Percentiles rank a stretch among this genome's conserved stretches.
Conservation (phyloP, 1,284 basidiomycete species). For the Ceratobasidium sp. region DNA sequence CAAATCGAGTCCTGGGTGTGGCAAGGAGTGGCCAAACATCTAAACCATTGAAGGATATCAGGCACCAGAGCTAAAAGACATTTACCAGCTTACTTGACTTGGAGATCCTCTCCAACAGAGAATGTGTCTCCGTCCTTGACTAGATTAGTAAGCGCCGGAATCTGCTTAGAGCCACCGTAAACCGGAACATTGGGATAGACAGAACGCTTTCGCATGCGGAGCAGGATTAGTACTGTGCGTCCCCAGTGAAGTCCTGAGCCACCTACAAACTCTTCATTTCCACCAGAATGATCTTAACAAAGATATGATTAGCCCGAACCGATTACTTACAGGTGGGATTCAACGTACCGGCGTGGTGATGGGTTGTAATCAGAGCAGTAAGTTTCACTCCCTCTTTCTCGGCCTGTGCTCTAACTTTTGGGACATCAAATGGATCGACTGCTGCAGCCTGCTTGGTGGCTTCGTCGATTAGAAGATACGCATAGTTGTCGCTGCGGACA, state of each 20-base stretch:
- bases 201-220: conserved; percentile 16
- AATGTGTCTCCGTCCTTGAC: conserved; percentile 87
- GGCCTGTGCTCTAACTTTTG: conserved; percentile 79
- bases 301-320: background rate
- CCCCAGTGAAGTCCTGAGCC: background rate
- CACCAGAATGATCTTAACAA: conserved; percentile 86
- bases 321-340: background rate
- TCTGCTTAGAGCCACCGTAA: conserved; percentile 85
- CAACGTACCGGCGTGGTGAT: conserved; percentile 74
- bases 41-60: conserved; percentile 54
- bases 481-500: conserved; percentile 88
- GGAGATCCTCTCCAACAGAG: conserved; percentile 76
- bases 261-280: conserved; percentile 73
- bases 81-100: conserved; percentile 70
- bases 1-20: conserved; percentile 98
- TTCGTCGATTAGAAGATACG: conserved; percentile 88
- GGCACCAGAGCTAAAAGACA: background rate
- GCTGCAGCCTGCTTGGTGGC: conserved; percentile 77
- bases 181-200: conserved; percentile 79
- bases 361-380: conserved; percentile 85
- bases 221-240: background rate
- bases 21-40: conserved; percentile 92
- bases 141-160: conserved; percentile 76
- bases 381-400: conserved; percentile 77
- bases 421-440: conserved; percentile 75